A percentile compares a stretch with the other conserved stretches of the same genome.
phyloP scores from a whole-genome alignment of 2,329 filamentous ascomycete species.

The Thermochaetoides dissita region DNA sequence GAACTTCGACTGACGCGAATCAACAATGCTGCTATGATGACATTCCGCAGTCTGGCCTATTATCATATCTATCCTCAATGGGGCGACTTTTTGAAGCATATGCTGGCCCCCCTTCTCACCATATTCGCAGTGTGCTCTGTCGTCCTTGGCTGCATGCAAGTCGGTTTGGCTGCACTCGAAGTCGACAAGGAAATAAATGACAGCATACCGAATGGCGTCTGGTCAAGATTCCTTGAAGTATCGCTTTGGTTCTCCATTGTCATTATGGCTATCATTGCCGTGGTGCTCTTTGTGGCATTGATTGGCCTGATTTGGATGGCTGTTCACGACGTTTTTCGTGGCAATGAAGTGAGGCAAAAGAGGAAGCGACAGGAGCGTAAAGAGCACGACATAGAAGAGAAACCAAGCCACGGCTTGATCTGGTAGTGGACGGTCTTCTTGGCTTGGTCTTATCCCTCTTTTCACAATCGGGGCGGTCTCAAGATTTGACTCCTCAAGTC shows the following conservation, averaged over 20 bases:
- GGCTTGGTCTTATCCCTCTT: neutral
- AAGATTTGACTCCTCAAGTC: neutral
- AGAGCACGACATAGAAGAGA: constrained; percentile 4
- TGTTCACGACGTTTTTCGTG: constrained; percentile 10
- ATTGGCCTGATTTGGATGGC: constrained; percentile 13
- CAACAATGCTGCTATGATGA: constrained; percentile 17
- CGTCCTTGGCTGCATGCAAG: constrained; percentile 19
- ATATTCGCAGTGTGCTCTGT: constrained; percentile 17
- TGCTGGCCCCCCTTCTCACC: constrained; percentile 16
- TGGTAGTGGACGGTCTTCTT: constrained; percentile 5
- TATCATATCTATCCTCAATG: constrained; percentile 19
- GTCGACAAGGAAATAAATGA: constrained; percentile 1
- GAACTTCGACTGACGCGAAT: constrained; percentile 25
- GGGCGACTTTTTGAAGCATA: constrained; percentile 15
- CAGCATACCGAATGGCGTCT: constrained; percentile 1
- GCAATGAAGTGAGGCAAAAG: constrained; percentile 8
- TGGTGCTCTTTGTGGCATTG: constrained; percentile 5
- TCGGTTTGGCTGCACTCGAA: constrained; percentile 13
- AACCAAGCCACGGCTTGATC: constrained; percentile 13
- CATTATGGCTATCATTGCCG: constrained; percentile 13
- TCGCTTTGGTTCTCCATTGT: constrained; percentile 16
- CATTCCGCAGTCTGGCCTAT: constrained; percentile 14
- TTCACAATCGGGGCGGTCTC: no score
- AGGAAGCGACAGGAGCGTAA: constrained; percentile 7
- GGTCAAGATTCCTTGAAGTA: constrained; percentile 12